Evolutionary conservation across 2,329 filamentous ascomycete genomes (phyloP).

Genomic region (Hirsutella rhossiliensis): DNA sequence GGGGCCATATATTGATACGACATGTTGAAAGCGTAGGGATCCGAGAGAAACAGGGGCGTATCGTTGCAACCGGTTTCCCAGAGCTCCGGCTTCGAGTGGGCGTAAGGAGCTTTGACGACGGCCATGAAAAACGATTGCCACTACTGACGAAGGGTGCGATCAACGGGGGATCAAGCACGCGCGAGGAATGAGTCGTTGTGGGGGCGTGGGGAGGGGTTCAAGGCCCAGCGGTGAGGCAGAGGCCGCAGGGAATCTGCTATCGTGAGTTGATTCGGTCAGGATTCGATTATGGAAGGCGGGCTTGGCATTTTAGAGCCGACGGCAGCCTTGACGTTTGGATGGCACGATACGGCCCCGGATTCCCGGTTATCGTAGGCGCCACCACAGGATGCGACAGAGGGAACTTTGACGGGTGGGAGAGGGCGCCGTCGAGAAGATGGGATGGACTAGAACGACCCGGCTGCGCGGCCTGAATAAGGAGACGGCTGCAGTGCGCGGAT

Average conservation of each 20-base stretch:
- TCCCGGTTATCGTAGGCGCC: not conserved
- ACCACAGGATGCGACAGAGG: not conserved
- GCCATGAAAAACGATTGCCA: slow-evolving; percentile 17
- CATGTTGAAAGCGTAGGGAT: slow-evolving; percentile 18
- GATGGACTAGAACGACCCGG: not conserved
- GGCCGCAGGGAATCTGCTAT: not conserved
- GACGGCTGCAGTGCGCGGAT: not conserved
- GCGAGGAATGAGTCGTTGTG: not conserved
- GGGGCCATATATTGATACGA: slow-evolving; percentile 36
- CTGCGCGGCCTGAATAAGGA: not conserved
- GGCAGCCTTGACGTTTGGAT: not conserved
- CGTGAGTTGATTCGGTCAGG: not conserved
- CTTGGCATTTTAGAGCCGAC: not conserved
- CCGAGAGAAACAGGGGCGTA: not conserved
- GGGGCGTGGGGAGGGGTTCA: not conserved
- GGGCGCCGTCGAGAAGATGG: not conserved
- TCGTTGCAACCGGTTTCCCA: slow-evolving; percentile 14
- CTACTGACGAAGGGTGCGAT: not conserved
- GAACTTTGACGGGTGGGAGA: not conserved
- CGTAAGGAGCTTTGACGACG: slow-evolving; percentile 18
- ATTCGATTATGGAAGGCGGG: not conserved
- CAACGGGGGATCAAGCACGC: not conserved
- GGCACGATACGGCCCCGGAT: not conserved
- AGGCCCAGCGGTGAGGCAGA: not conserved
- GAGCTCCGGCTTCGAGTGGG: slow-evolving; percentile 18